phyloP scores from a whole-genome alignment of 148 eudicot genomes.

The Camellia granthamiana region DNA sequence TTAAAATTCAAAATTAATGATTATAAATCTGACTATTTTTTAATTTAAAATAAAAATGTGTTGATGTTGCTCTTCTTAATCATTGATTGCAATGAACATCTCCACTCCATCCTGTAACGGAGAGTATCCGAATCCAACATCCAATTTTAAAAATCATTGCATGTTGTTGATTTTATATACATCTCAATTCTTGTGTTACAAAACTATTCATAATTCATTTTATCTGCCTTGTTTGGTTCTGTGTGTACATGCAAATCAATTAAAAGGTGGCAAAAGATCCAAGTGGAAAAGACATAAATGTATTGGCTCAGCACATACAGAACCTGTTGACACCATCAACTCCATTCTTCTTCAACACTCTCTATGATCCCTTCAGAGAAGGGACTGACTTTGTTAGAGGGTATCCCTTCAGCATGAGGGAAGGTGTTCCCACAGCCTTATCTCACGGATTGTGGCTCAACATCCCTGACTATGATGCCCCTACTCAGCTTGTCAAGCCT shows the following conservation, averaged over 20 bases:
- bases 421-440: constrained; percentile 41
- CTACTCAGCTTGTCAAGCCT: constrained; percentile 44
- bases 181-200: no score
- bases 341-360: constrained; percentile 38
- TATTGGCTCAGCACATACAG: constrained; percentile 35
- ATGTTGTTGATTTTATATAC: background rate
- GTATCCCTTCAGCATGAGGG: constrained; percentile 42
- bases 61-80: no score
- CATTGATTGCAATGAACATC: no score
- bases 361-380: constrained; percentile 36
- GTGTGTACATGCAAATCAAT: no score
- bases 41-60: no score
- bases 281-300: constrained; percentile 35
- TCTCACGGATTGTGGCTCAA: constrained; percentile 50
- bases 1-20: no score
- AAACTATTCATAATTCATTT: no score
- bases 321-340: constrained; percentile 36
- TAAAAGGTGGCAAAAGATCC: constrained; percentile 37
- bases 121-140: no score
- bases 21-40: no score
- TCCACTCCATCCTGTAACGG: no score
- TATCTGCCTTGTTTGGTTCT: no score
- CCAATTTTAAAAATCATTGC: background rate
- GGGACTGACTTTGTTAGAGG: constrained; percentile 46
- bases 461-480: constrained; percentile 47